These are phyloP conservation scores for Smittium mucronatum DNA, from an alignment of 371 early-diverging fungal species.

Conservation along the genomic window DNA sequence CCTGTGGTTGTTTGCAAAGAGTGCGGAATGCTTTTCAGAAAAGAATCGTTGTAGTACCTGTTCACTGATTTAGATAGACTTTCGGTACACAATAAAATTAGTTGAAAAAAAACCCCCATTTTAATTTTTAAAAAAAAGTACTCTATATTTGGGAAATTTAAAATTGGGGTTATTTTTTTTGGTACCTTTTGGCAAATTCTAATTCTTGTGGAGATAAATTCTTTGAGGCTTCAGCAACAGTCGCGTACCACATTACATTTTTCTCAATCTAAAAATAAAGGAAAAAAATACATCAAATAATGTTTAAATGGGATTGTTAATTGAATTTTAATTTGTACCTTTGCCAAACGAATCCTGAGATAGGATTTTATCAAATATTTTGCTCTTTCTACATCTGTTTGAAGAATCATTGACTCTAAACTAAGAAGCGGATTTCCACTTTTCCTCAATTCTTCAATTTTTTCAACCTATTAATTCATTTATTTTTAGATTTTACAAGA, in stretches of 20 bases:
- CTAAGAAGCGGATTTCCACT: slow-evolving; percentile 16
- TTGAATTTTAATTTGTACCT: slow-evolving; percentile 33
- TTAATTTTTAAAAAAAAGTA: slow-evolving; percentile 14
- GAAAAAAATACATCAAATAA: background rate
- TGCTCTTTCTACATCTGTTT: slow-evolving; percentile 71
- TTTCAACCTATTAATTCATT: background rate
- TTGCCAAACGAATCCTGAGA: slow-evolving; percentile 45
- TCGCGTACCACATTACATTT: slow-evolving; percentile 33
- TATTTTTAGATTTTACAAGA: no score
- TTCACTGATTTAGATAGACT: slow-evolving; percentile 4
- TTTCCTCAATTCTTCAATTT: slow-evolving; percentile 11
- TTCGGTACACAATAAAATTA: no score
- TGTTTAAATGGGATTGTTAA: no score
- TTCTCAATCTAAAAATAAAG: slow-evolving; percentile 37
- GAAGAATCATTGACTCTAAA: slow-evolving; percentile 48
- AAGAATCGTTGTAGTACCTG: slow-evolving; percentile 16
- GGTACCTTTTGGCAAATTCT: slow-evolving; percentile 38
- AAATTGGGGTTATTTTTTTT: background rate
- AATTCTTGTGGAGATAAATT: slow-evolving; percentile 38
- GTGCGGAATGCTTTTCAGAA: slow-evolving; percentile 29
- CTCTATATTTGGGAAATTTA: no score
- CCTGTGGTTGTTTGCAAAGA: slow-evolving; percentile 22
- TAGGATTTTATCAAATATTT: slow-evolving; percentile 64
- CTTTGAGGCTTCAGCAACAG: slow-evolving; percentile 20
- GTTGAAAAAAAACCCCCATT: no score